Evolutionary conservation across 2,329 filamentous ascomycete species (phyloP), one percentile per base, ranked within the genome.

Genomic region (Neofusicoccum ribis): DNA sequence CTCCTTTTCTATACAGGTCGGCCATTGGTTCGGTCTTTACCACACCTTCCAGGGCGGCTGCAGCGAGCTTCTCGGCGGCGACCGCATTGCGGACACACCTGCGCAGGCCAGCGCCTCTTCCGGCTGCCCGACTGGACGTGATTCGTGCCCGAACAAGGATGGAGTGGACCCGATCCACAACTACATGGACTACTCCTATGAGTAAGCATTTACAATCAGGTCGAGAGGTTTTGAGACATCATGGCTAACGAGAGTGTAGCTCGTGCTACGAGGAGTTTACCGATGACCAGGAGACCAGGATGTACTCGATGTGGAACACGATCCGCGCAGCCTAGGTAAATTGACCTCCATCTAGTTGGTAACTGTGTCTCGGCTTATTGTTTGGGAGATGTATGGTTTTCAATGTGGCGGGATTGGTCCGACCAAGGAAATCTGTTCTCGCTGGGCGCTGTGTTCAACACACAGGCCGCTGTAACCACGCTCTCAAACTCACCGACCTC

Each of bases 21-120:
- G 81, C 2, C 81, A 83, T 70, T 83, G 81, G 81, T 68, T 83
- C 34, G 80, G 81, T 5, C 70, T 83, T 14, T 69, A 82, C 56
- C 80, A 83, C 68, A 79, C 77, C 3, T 83, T 83, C 66, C 79
- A 82, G 66, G 80, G 81, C 17, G 75, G 81, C 67, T 83, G 80
- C 77, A 71, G 71, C 3, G 80, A 68, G 39, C 17, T 51, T 9
- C 34, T 23, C 5, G 27, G 27, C 27, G 27, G 27, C 5, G 27
- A 31, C 27, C 27, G 27, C 27, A 31, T 31, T 7, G 27, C 27
- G 5, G 27, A 31, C 46, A 77, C 74, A 2, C 69, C 74, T 17
- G 62, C 70, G 5, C 70, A 76, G 46, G 56, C 46, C 11, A 67
- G 51, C 20, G 52, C 64, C 11, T 67, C 65, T n/a, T 7, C 34